Percentiles rank a stretch among this genome's conserved stretches.
phyloP scores from a whole-genome alignment of 768 basidiomycete species.

The Jaapia argillacea region DNA sequence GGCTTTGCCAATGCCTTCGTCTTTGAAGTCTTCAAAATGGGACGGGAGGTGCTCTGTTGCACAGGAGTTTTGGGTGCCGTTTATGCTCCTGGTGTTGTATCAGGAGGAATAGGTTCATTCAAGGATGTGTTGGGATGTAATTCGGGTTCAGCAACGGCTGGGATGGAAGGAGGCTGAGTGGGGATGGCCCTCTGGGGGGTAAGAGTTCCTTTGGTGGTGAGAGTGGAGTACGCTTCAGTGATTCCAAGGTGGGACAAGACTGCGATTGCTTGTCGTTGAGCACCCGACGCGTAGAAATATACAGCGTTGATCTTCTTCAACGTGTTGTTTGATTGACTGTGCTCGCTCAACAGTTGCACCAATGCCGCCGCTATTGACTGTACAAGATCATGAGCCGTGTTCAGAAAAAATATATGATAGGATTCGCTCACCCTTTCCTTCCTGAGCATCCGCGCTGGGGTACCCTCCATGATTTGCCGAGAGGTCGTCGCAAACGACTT shows the following conservation, averaged over 20 bases:
- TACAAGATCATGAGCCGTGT: slow-evolving; percentile 1
- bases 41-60: too few species aligned
- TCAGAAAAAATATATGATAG: background rate
- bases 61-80: too few species aligned
- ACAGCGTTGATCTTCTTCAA: slow-evolving; percentile 16
- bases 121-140: background rate
- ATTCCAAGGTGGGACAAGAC: slow-evolving; percentile 20
- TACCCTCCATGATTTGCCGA: too few species aligned
- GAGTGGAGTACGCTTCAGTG: slow-evolving; percentile 19
- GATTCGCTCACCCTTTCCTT: too few species aligned
- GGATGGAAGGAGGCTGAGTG: slow-evolving; percentile 11
- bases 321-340: slow-evolving; percentile 23
- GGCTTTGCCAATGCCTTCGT: too few species aligned
- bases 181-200: background rate
- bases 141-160: slow-evolving; percentile 4
- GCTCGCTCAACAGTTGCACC: slow-evolving; percentile 16
- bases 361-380: slow-evolving; percentile 16
- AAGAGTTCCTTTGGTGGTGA: slow-evolving; percentile 5
- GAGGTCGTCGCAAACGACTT: background rate
- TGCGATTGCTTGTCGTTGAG: slow-evolving; percentile 20
- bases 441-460: too few species aligned
- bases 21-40: too few species aligned
- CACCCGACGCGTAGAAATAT: slow-evolving; percentile 23
- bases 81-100: too few species aligned
- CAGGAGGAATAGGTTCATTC: background rate